A percentile compares a stretch with the other conserved stretches of the same genome.
Conservation (phyloP, 306 rosid genomes). For the Styphnolobium japonicum region DNA sequence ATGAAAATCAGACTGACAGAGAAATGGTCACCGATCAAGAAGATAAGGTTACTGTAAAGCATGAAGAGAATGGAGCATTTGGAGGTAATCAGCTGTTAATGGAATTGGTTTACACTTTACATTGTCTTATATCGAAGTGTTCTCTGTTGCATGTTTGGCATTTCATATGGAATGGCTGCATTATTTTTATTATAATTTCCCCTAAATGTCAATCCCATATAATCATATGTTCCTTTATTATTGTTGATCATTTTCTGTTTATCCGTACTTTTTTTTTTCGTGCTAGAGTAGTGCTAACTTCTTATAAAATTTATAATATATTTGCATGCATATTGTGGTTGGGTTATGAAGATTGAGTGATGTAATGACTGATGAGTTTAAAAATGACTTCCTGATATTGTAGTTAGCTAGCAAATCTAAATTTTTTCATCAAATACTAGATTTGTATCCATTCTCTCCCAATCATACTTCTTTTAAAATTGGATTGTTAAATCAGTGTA, state of each 20-base stretch:
- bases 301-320: neutral
- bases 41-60: slow-evolving; percentile 29
- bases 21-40: slow-evolving; percentile 32
- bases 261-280: neutral
- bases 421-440: neutral
- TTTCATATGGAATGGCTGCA: neutral
- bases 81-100: slow-evolving; percentile 27
- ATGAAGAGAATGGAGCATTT: slow-evolving; percentile 31
- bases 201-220: neutral
- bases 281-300: neutral
- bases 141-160: slow-evolving; percentile 20
- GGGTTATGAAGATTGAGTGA: neutral
- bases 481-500: neutral
- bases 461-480: neutral
- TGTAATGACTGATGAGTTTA: neutral
- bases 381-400: neutral
- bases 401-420: neutral
- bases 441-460: neutral
- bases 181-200: neutral
- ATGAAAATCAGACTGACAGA: slow-evolving; percentile 19
- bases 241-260: neutral
- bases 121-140: neutral
- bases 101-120: neutral
- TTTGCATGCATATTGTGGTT: neutral
- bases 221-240: neutral